Evolutionary conservation across 176 grass and related monocot genomes (phyloP).

Genomic region (Hordeum marinum): DNA sequence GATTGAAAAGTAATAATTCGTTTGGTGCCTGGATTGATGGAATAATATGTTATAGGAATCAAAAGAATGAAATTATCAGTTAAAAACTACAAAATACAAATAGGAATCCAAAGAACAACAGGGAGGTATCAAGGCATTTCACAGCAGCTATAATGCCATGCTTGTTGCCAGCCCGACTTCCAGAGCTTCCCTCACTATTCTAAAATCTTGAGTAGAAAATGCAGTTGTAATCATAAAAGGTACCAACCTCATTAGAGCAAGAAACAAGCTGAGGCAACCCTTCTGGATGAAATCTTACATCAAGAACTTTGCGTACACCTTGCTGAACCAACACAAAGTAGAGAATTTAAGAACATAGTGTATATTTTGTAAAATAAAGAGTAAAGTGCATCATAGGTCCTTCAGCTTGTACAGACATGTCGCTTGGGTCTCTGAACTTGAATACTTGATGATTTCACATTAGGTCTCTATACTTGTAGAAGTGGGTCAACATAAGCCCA

Average conservation of each 20-base stretch:
- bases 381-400: neutral
- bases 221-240: neutral
- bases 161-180: neutral
- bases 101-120: constrained; percentile 6
- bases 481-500: neutral
- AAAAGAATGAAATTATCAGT: neutral
- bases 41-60: constrained; percentile 13
- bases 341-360: constrained; percentile 9
- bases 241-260: constrained; percentile 86
- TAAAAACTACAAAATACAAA: constrained; percentile 18
- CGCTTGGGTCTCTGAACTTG: neutral
- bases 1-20: constrained; percentile 96
- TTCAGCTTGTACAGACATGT: neutral
- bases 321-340: constrained; percentile 52
- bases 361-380: constrained; percentile 16
- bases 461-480: constrained; percentile 1
- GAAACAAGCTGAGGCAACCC: constrained; percentile 93
- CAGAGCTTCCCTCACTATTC: neutral
- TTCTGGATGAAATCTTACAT: constrained; percentile 97
- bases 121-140: neutral
- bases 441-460: neutral
- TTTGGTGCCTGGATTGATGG: constrained; percentile 67
- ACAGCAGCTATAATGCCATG: neutral
- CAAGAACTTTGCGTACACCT: constrained; percentile 88
- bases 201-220: constrained; percentile 9